Evolutionary conservation across 1,139 yeast species (phyloP).

Genomic region (Magnusiomyces fungicola): DNA sequence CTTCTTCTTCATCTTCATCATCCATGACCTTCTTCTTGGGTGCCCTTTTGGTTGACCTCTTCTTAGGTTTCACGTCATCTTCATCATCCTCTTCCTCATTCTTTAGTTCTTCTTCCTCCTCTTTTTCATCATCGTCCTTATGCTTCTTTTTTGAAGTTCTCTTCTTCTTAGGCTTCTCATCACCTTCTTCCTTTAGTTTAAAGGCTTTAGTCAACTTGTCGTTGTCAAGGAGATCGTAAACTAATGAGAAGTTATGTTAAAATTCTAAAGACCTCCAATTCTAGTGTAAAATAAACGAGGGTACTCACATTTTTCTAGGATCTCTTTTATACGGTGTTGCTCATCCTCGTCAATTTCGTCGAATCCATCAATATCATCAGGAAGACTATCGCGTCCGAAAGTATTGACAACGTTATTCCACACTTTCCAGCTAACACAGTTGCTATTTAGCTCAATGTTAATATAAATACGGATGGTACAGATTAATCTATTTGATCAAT

Average conservation of each 20-base stretch:
- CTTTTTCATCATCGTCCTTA: neutral
- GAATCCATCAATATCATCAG: slow-evolving; percentile 4
- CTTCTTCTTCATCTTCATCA: neutral
- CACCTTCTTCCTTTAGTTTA: neutral
- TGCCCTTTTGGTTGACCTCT: neutral
- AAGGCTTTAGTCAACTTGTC: neutral
- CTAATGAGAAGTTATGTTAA: neutral
- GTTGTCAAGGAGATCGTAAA: neutral
- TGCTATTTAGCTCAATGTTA: too few relatives aligned
- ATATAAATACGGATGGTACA: too few relatives aligned
- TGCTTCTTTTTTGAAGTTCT: neutral
- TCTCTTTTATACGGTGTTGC: neutral
- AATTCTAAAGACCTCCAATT: neutral
- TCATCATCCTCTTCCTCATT: neutral
- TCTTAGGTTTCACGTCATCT: neutral
- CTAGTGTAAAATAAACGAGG: neutral
- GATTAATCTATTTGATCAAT: too few relatives aligned
- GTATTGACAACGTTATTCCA: neutral
- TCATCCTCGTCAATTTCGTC: neutral
- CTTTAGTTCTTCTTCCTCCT: neutral
- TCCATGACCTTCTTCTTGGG: neutral
- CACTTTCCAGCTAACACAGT: slow-evolving; percentile 1
- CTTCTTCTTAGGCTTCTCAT: neutral
- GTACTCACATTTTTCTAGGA: neutral
- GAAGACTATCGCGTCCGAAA: neutral